Evolutionary conservation across 2,329 filamentous ascomycete genomes (phyloP).

Genomic region (Botrytis deweyae): DNA sequence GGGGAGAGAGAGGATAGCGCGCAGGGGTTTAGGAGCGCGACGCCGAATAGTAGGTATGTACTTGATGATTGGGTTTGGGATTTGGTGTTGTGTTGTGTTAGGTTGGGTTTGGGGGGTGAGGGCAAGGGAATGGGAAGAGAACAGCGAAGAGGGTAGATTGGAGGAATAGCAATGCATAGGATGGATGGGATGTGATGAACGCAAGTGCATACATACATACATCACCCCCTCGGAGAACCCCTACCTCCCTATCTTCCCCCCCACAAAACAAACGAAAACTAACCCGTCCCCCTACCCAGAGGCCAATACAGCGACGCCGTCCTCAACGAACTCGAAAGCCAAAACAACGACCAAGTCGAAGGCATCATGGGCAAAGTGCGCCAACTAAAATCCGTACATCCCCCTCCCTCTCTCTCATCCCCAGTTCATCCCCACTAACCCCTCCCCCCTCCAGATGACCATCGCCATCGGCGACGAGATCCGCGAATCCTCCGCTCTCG

Average conservation of each 20-base stretch:
- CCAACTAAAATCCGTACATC: constrained; percentile 80
- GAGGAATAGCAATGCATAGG: neutral
- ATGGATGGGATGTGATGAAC: neutral
- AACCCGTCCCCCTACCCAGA: constrained; percentile 43
- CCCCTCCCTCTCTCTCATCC: constrained; percentile 28
- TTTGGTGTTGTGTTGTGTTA: neutral
- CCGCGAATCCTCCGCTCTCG: constrained; percentile 79
- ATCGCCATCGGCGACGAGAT: constrained; percentile 94
- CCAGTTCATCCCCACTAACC: neutral
- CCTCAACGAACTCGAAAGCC: constrained; percentile 88
- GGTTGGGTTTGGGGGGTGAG: neutral
- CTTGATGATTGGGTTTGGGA: neutral
- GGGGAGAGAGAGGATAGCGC: constrained; percentile 14
- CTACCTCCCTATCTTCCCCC: no score
- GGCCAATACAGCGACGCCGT: constrained; percentile 93
- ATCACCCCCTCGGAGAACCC: neutral
- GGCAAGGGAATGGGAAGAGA: no score
- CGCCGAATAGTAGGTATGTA: constrained; percentile 66
- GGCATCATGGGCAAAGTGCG: constrained; percentile 89
- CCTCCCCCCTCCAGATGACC: constrained; percentile 63
- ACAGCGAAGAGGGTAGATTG: neutral
- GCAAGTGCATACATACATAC: neutral
- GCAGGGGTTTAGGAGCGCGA: constrained; percentile 61
- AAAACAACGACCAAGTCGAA: constrained; percentile 87
- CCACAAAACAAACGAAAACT: neutral